A percentile compares a stretch with the other conserved stretches of the same genome.
phyloP scores from a whole-genome alignment of 768 basidiomycete genomes.

The Chalciporus chontae region DNA sequence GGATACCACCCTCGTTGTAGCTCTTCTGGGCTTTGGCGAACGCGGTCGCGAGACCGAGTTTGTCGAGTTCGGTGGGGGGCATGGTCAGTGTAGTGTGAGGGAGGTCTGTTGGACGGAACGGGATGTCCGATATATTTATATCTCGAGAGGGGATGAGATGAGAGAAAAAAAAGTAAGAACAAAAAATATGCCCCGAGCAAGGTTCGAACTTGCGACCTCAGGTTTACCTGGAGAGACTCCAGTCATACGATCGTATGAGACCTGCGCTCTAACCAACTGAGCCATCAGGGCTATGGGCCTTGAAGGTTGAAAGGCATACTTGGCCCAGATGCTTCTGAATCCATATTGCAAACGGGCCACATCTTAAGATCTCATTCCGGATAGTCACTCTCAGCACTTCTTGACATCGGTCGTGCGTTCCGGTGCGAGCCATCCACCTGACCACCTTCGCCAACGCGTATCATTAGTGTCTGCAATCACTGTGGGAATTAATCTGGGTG shows the following conservation, averaged over 20 bases:
- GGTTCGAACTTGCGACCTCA: constrained; percentile 62
- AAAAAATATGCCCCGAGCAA: constrained; percentile 44
- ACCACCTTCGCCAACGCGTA: too few relatives aligned
- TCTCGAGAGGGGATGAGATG: too few relatives aligned
- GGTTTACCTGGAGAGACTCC: constrained; percentile 37
- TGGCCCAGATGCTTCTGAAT: too few relatives aligned
- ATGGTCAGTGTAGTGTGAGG: background rate
- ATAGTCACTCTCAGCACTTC: too few relatives aligned
- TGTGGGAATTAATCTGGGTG: too few relatives aligned
- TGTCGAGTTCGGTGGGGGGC: constrained; percentile 23
- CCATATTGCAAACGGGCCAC: too few relatives aligned
- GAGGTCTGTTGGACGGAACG: too few relatives aligned
- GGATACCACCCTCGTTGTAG: constrained; percentile 53
- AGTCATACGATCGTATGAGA: constrained; percentile 43
- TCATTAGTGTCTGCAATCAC: too few relatives aligned
- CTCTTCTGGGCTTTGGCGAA: constrained; percentile 44
- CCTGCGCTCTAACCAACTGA: constrained; percentile 56
- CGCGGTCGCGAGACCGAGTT: constrained; percentile 31
- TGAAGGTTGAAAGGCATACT: constrained; percentile 73
- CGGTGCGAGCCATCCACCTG: too few relatives aligned
- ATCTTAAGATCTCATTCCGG: too few relatives aligned
- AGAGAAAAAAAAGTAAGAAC: constrained; percentile 3
- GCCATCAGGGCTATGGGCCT: constrained; percentile 38
- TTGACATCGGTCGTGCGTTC: too few relatives aligned
- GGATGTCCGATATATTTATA: too few relatives aligned